A percentile compares a stretch with the other conserved stretches of the same genome.
Conservation (phyloP, 2,329 filamentous ascomycete genomes). For the Fusarium tanahbumbuense region DNA sequence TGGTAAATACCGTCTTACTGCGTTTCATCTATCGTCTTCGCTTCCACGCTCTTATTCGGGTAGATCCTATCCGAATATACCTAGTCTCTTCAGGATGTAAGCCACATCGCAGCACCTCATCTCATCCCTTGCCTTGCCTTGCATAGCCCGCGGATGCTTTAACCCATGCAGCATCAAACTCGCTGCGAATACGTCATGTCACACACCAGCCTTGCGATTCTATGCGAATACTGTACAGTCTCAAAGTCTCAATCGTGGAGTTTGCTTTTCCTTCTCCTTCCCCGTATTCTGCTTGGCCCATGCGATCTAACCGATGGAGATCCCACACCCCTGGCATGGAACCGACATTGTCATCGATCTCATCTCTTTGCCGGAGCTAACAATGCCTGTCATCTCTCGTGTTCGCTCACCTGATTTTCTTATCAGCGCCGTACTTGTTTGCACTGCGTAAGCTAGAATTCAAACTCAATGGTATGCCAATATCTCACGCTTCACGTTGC, state of each 20-base stretch:
- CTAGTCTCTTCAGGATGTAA: constrained; percentile 9
- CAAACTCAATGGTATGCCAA: neutral
- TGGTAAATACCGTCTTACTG: neutral
- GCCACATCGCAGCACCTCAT: constrained; percentile 19
- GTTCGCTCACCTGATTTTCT: constrained; percentile 23
- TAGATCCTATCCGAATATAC: constrained; percentile 15
- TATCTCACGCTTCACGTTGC: neutral
- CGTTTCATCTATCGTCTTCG: constrained; percentile 5
- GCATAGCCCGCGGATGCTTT: neutral
- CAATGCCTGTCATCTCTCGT: constrained; percentile 29
- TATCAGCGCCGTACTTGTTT: neutral
- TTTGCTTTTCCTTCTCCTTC: neutral
- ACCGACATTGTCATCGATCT: constrained; percentile 19
- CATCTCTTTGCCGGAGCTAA: constrained; percentile 13
- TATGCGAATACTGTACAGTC: constrained; percentile 1
- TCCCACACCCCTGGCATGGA: constrained; percentile 8
- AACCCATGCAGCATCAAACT: neutral
- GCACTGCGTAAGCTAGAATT: neutral
- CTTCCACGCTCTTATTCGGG: constrained; percentile 28
- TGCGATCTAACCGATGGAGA: constrained; percentile 18
- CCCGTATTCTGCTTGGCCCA: neutral
- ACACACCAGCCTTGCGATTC: neutral
- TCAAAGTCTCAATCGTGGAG: neutral
- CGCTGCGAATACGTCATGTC: constrained; percentile 1
- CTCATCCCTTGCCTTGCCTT: neutral